These are phyloP conservation scores for Teratosphaeriaceae sp. DNA, from an alignment of 2,329 filamentous ascomycete genomes.

Conservation along the genomic window DNA sequence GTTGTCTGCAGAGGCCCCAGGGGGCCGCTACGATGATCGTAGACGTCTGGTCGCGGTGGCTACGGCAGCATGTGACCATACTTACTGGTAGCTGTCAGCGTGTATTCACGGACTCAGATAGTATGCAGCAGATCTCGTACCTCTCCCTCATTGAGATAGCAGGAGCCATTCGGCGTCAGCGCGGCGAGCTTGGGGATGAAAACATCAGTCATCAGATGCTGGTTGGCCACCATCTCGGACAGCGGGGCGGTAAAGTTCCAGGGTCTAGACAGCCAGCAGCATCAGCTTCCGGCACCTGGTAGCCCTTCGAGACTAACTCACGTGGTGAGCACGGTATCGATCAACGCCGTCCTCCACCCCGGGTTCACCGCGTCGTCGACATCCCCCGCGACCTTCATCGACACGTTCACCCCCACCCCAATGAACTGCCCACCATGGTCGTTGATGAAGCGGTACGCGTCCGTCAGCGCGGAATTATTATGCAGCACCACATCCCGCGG, in stretches of 20 bases:
- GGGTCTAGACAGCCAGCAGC: slow-evolving; percentile 1
- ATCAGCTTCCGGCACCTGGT: not conserved
- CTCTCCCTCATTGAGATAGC: slow-evolving; percentile 40
- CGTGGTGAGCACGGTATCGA: slow-evolving; percentile 32
- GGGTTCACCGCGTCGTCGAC: slow-evolving; percentile 36
- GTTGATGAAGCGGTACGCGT: slow-evolving; percentile 30
- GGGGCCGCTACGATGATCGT: too few relatives aligned
- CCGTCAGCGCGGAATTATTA: slow-evolving; percentile 29
- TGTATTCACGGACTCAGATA: too few relatives aligned
- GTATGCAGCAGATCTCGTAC: too few relatives aligned
- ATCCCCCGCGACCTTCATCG: slow-evolving; percentile 26
- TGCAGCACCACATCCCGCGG: slow-evolving; percentile 28
- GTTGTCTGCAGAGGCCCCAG: too few relatives aligned
- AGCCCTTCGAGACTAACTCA: too few relatives aligned
- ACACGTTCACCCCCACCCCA: slow-evolving; percentile 35
- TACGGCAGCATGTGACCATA: too few relatives aligned
- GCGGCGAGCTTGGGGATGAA: slow-evolving; percentile 34
- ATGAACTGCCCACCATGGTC: slow-evolving; percentile 30
- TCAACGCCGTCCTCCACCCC: slow-evolving; percentile 32
- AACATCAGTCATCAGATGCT: slow-evolving; percentile 34
- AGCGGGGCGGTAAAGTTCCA: slow-evolving; percentile 36
- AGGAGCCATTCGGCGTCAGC: slow-evolving; percentile 33
- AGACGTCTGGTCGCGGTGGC: too few relatives aligned
- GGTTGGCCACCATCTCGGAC: slow-evolving; percentile 30
- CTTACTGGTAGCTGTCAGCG: too few relatives aligned